Base-by-base conservation (phyloP, 257 asterid species). In the Gentiana dahurica region DNA sequence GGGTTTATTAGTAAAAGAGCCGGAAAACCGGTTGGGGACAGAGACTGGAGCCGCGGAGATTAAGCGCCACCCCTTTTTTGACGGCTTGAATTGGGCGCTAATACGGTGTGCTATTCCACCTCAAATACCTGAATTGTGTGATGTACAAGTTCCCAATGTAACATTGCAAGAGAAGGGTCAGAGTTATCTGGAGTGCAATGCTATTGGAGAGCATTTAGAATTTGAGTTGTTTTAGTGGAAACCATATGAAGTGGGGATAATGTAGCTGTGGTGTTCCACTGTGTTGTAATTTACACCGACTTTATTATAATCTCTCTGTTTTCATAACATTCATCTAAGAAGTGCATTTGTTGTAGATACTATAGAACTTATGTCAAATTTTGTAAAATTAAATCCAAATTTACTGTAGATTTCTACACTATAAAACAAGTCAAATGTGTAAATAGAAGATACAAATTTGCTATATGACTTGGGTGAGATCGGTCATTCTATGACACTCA, bases 31-130 rank as follows among this genome's bases (percentile, higher is more conserved):
- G 46, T 62, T 86, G 43, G 97, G 97, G 12, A 70, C 81, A 0
- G 87, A 77, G 51, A 86, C 86, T 0, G 97, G 97, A 5, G 84
- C 97, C 15, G 96, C 94, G 3, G 97, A 86, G 90, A 87, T 90
- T 63, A 90, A 90, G 58, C 79, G 88, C 13, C 97, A 90, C 65
- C 88, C 95, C 0, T 90, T 90, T 65, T 90, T 90, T 12, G 85
- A 90, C 1, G 96, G 95, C 43, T 65, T 89, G 59, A 89, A 89
- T 50, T 89, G 97, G 97, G 96, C 97, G 0, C 63, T 89, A 49
- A 82, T 90, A 61, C 81, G 97, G 12, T 90, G 95, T 24, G 81
- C 95, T 3, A 32, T 73, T 36, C 97, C 97, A 13, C 97, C 97
- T 11, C 73, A 77, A 45, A 68, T 84, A 34, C 97, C 96, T 0